Percentiles rank a stretch among this genome's conserved stretches.
These are phyloP conservation scores for Fusarium albidum DNA, from an alignment of 2,329 filamentous ascomycete species.

Conservation along the genomic window DNA sequence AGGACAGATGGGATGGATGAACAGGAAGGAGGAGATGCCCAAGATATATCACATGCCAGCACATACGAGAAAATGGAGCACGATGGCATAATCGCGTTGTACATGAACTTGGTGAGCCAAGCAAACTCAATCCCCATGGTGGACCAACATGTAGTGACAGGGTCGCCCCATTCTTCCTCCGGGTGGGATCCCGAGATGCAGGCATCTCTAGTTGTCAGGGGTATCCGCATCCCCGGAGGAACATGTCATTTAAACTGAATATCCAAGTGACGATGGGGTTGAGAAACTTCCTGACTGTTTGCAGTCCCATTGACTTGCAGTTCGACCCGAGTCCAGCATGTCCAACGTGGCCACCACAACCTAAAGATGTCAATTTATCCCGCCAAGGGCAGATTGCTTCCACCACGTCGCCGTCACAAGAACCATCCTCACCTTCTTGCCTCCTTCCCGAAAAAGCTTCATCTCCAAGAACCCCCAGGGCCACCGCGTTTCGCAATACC, in stretches of 20 bases:
- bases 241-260: conserved; percentile 3
- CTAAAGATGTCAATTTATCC: too few relatives aligned
- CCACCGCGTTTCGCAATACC: conserved; percentile 16
- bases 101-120: background rate
- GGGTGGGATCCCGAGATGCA: conserved; percentile 5
- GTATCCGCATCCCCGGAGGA: too few relatives aligned
- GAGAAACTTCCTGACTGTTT: too few relatives aligned
- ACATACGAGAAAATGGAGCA: background rate
- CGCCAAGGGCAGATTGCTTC: too few relatives aligned
- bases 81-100: conserved; percentile 18
- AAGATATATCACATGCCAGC: conserved; percentile 7
- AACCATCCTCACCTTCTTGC: too few relatives aligned
- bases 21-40: background rate
- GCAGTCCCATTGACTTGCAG: too few relatives aligned
- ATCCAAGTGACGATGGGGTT: background rate
- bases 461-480: background rate
- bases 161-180: too few relatives aligned
- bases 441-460: background rate
- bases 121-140: too few relatives aligned
- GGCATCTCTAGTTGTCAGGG: background rate
- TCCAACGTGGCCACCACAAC: too few relatives aligned
- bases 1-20: background rate
- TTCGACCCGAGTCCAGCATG: too few relatives aligned
- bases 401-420: too few relatives aligned
- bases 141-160: too few relatives aligned